Evolutionary conservation across 805 yeast species (phyloP).

Genomic region (Candida ovalis): DNA sequence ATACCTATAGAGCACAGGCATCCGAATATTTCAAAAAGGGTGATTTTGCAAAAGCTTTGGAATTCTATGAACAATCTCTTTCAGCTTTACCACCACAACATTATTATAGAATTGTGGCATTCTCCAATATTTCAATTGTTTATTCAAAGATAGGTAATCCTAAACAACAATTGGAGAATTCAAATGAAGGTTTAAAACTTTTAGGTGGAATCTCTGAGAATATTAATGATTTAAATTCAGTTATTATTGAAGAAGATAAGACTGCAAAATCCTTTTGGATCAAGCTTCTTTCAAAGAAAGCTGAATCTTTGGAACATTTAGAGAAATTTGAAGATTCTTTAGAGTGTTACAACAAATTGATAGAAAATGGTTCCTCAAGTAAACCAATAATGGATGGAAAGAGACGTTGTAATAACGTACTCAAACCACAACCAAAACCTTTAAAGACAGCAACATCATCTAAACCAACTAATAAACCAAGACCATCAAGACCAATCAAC

Average conservation of each 20-base stretch:
- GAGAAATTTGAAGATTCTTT: conserved; percentile 70
- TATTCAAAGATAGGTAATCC: conserved; percentile 68
- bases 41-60: conserved; percentile 66
- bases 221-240: conserved; percentile 11
- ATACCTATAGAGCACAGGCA: conserved; percentile 53
- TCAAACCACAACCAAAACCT: conserved; percentile 47
- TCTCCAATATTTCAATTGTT: conserved; percentile 73
- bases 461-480: conserved; percentile 1
- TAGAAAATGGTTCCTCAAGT: conserved; percentile 65
- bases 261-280: conserved; percentile 66
- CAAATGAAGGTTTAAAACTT: conserved; percentile 45
- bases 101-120: conserved; percentile 59
- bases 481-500: conserved; percentile 10
- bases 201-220: conserved; percentile 29
- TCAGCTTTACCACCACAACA: conserved; percentile 58
- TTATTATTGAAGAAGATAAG: conserved; percentile 46
- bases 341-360: conserved; percentile 52
- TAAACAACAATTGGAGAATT: conserved; percentile 42
- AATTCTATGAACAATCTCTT: conserved; percentile 49
- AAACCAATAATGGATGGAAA: conserved; percentile 73
- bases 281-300: conserved; percentile 65
- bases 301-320: conserved; percentile 78
- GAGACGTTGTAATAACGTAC: conserved; percentile 65
- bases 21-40: conserved; percentile 71
- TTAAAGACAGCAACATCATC: conserved; percentile 16